Evolutionary conservation across 805 yeast species (phyloP), one percentile per base, ranked within the genome.

Genomic region (Metschnikowia continentalis): DNA sequence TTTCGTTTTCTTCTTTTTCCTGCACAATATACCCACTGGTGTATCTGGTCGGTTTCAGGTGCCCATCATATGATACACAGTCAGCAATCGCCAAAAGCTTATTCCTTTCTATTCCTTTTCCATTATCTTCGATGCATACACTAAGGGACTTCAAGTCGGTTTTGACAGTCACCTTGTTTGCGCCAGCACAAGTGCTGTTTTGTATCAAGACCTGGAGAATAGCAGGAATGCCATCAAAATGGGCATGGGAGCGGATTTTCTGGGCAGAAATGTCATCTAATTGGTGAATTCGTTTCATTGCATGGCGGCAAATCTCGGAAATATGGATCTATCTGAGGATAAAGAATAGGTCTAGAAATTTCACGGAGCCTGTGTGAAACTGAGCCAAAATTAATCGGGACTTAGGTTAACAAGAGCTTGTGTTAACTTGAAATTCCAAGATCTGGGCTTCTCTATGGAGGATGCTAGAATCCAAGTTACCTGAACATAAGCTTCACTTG

Each of bases 111-210:
- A 91, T 80, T 0, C 97, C 97, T 2, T 19, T 26, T 0, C 97
- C 97, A 63, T 91, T 73, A 64, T 91, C 97, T 1, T 54, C 53
- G 0, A 88, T 83, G 4, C 57, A 55, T 11, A 76, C 58, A 20
- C 68, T 60, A 6, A 77, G 56, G 1, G 67, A 57, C 0, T 59
- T 47, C 3, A 69, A 57, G 51, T 76, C 76, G 2, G 71, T 32
- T 7, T 59, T 51, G 2, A 82, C 66, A 2, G 54, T 32, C 5
- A 81, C 61, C 3, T 53, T 48, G 1, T 65, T 57, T 0, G 89
- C 81, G 0, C 67, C 65, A 0, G 86, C 77, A 59, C 84, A 88
- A 0, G 82, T 57, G 39, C 83, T 68, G 58, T 84, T 84, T 50
- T 78, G 78, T 2, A 83, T 46, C 11, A 83, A 59, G 55, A 81